These are phyloP conservation scores for Fusarium mundagurra DNA, from an alignment of 2,329 filamentous ascomycete genomes.

Conservation along the genomic window DNA sequence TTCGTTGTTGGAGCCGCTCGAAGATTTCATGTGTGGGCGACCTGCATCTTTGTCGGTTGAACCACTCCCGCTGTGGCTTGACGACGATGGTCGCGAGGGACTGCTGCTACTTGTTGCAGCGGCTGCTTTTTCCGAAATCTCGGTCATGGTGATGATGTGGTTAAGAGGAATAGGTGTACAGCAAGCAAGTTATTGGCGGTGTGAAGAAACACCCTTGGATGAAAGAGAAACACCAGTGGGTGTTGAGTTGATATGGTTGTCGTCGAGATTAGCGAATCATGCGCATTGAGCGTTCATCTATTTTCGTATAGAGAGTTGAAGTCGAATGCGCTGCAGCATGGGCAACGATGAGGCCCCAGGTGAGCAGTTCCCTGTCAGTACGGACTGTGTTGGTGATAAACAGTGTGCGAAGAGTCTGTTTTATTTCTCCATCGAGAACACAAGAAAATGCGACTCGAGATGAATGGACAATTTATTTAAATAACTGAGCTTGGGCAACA, in stretches of 20 bases:
- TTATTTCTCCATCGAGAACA: constrained; percentile 5
- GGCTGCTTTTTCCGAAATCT: constrained; percentile 40
- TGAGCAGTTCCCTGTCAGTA: background rate
- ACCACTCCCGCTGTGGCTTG: constrained; percentile 46
- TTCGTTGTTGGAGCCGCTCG: constrained; percentile 23
- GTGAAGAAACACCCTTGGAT: constrained; percentile 10
- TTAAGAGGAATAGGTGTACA: background rate
- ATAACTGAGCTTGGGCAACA: constrained; percentile 22
- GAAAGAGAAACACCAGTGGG: background rate
- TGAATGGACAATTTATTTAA: constrained; percentile 26
- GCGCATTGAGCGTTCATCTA: background rate
- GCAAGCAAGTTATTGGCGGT: background rate
- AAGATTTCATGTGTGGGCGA: constrained; percentile 20
- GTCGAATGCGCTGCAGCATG: background rate
- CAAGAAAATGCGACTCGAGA: constrained; percentile 15
- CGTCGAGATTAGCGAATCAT: constrained; percentile 14
- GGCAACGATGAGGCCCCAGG: background rate
- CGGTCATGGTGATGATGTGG: constrained; percentile 30
- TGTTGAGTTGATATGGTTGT: background rate
- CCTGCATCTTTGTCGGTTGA: constrained; percentile 44
- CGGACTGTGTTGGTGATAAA: background rate
- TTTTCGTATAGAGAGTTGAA: background rate
- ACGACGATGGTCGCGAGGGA: constrained; percentile 44
- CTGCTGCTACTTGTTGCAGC: constrained; percentile 33
- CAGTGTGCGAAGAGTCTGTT: background rate